Conservation (phyloP, 2,329 filamentous ascomycete genomes). For the Epichloe coenophiala region DNA sequence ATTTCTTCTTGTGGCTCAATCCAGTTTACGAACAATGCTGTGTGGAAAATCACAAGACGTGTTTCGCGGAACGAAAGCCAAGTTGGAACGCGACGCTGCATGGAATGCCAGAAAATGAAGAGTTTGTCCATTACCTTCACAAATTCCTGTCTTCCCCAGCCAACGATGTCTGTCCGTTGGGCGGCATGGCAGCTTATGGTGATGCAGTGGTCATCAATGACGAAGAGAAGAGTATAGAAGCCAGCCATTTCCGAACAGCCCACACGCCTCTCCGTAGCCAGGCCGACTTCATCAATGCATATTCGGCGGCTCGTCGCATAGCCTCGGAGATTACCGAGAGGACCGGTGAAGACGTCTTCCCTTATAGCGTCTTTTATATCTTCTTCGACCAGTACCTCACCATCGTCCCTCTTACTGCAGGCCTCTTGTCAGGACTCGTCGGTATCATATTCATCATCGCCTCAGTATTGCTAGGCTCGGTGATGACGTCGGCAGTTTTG, state of each 20-base stretch:
- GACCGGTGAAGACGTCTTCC: constrained; percentile 75
- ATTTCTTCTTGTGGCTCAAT: constrained; percentile 95
- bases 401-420: constrained; percentile 67
- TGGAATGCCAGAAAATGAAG: constrained; percentile 87
- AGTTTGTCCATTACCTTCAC: constrained; percentile 75
- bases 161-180: constrained; percentile 72
- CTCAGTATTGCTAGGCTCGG: constrained; percentile 67
- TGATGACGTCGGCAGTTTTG: constrained; percentile 69
- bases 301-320: constrained; percentile 79
- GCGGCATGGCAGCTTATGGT: constrained; percentile 76
- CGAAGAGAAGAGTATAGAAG: constrained; percentile 52
- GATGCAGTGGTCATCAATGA: constrained; percentile 69
- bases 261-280: constrained; percentile 82
- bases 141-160: constrained; percentile 75
- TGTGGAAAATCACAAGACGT: constrained; percentile 54
- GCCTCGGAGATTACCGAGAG: constrained; percentile 57
- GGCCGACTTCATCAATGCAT: constrained; percentile 83
- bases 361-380: constrained; percentile 95
- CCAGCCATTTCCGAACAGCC: constrained; percentile 83
- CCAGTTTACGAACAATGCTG: constrained; percentile 62
- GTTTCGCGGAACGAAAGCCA: constrained; percentile 65
- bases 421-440: constrained; percentile 69
- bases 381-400: constrained; percentile 96
- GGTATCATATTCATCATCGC: constrained; percentile 76
- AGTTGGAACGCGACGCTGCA: constrained; percentile 79